phyloP scores from a whole-genome alignment of 2,329 filamentous ascomycete genomes.

The Alternaria sp. region DNA sequence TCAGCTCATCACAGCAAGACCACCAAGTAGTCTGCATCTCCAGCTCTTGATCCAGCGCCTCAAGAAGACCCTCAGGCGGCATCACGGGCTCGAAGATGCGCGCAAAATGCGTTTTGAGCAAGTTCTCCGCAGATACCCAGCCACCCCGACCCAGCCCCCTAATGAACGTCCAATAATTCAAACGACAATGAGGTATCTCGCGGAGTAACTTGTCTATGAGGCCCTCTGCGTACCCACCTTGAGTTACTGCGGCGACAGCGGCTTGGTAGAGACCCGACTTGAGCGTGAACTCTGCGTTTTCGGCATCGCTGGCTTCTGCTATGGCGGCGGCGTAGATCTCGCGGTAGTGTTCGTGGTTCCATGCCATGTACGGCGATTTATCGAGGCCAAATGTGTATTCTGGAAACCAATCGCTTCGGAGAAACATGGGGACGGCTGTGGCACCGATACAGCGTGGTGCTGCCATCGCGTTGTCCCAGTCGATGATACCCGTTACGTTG shows the following conservation, averaged over 20 bases:
- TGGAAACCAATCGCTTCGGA: constrained; percentile 11
- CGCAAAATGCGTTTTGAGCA: not conserved
- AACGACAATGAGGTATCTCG: not conserved
- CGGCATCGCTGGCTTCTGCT: not conserved
- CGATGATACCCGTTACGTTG: constrained; percentile 26
- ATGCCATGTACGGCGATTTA: not conserved
- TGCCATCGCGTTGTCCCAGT: constrained; percentile 17
- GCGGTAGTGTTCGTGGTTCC: constrained; percentile 11
- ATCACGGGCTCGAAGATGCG: not conserved
- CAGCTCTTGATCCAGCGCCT: not conserved
- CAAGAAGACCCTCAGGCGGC: not conserved
- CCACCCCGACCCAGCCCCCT: not conserved
- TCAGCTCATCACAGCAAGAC: not conserved
- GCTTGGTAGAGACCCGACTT: constrained; percentile 9
- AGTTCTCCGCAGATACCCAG: not conserved
- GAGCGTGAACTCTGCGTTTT: constrained; percentile 2
- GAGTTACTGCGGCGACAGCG: not conserved
- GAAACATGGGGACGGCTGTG: constrained; percentile 7
- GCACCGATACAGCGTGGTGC: constrained; percentile 18
- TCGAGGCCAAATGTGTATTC: too few relatives aligned
- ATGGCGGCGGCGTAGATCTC: constrained; percentile 13
- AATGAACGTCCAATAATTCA: not conserved
- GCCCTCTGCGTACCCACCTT: not conserved
- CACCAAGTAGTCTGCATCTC: constrained; percentile 1
- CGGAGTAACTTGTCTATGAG: not conserved